phyloP scores from a whole-genome alignment of 352 stramenopile genomes.

The Phytophthora tentaculata region DNA sequence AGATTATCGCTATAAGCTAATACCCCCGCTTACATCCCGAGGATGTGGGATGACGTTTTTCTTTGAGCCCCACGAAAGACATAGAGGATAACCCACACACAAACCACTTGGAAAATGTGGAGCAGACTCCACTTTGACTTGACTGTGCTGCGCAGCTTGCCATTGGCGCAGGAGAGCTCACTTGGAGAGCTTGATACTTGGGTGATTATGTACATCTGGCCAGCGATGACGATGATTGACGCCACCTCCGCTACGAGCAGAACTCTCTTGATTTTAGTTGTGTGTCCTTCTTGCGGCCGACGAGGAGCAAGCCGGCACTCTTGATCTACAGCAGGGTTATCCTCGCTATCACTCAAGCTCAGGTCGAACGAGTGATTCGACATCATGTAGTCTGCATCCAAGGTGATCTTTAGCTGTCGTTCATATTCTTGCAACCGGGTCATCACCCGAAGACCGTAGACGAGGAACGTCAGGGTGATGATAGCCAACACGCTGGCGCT shows the following conservation, averaged over 20 bases:
- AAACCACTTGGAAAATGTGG: conserved; percentile 37
- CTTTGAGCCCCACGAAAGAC: conserved; percentile 40
- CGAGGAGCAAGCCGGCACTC: conserved; percentile 15
- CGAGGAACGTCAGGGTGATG: conserved; percentile 34
- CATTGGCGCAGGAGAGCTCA: conserved; percentile 43
- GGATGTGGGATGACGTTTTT: conserved; percentile 30
- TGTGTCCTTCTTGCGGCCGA: conserved; percentile 28
- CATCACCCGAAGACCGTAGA: conserved; percentile 39
- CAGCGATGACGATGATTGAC: conserved; percentile 29
- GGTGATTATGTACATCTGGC: conserved; percentile 29
- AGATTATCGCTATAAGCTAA: conserved; percentile 19
- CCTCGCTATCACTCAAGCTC: conserved; percentile 30
- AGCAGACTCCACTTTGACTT: conserved; percentile 29
- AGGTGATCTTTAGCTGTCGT: conserved; percentile 22
- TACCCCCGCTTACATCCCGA: conserved; percentile 15
- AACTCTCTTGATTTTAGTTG: conserved; percentile 38
- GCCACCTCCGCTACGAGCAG: conserved; percentile 28
- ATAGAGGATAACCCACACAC: conserved; percentile 32
- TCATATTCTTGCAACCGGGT: conserved; percentile 33
- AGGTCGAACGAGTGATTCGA: conserved; percentile 35
- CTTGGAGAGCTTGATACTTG: conserved; percentile 9
- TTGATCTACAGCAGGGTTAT: conserved; percentile 12
- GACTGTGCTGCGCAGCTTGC: conserved; percentile 18
- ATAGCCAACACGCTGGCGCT: conserved; percentile 28
- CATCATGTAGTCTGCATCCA: conserved; percentile 23